Percentiles rank a stretch among this genome's conserved stretches.
Conservation (phyloP, 176 grass and related monocot genomes). For the Typha latifolia region DNA sequence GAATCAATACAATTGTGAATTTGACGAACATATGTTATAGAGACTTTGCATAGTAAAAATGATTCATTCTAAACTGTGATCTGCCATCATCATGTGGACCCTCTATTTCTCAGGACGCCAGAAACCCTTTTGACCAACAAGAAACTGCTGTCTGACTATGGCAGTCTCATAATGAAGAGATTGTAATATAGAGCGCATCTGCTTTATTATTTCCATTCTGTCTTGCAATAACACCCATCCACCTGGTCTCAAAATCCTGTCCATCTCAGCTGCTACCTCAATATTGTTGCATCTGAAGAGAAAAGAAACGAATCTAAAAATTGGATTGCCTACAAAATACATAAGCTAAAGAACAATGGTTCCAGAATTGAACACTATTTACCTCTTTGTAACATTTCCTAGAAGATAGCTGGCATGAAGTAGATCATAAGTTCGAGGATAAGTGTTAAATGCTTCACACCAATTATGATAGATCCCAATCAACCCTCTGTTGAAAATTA, state of each 20-base stretch:
- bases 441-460: constrained; percentile 94
- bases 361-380: constrained; percentile 9
- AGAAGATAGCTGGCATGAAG: constrained; percentile 71
- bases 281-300: constrained; percentile 57
- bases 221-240: constrained; percentile 80
- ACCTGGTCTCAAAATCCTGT: constrained; percentile 77
- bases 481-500: constrained; percentile 86
- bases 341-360: constrained; percentile 6
- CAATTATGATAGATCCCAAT: constrained; percentile 93
- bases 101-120: constrained; percentile 45
- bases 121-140: constrained; percentile 62
- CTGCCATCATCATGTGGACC: constrained; percentile 12
- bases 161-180: constrained; percentile 61
- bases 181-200: constrained; percentile 42
- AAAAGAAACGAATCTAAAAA: constrained; percentile 15
- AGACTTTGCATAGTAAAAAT: not conserved
- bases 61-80: not conserved
- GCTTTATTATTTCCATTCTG: constrained; percentile 40
- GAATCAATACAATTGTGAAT: constrained; percentile 20
- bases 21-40: constrained; percentile 8
- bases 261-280: constrained; percentile 66
- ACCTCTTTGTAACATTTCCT: constrained; percentile 55
- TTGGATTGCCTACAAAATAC: not conserved
- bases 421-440: constrained; percentile 89
- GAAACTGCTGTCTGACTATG: constrained; percentile 53